A percentile compares a stretch with the other conserved stretches of the same genome.
Evolutionary conservation across 805 yeast species (phyloP).

Genomic region (Candida orba): DNA sequence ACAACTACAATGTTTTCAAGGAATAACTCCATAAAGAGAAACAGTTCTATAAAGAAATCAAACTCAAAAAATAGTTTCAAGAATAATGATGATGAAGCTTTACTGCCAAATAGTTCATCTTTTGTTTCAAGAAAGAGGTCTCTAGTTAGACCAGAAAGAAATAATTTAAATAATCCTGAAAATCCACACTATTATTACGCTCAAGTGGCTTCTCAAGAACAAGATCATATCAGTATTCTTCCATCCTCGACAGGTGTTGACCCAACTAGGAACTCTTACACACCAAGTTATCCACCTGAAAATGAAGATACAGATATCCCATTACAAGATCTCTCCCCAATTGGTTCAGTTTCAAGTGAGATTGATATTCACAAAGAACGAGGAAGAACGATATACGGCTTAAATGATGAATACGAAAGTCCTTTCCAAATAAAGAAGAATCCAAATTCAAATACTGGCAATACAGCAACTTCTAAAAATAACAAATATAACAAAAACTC

Average conservation of each 20-base stretch:
- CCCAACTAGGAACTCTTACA: slow-evolving; percentile 30
- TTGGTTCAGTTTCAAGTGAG: slow-evolving; percentile 1
- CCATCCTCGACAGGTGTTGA: slow-evolving; percentile 72
- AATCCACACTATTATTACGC: slow-evolving; percentile 77
- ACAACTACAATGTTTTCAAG: slow-evolving; percentile 19
- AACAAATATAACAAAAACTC: not conserved
- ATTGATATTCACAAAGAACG: slow-evolving; percentile 10
- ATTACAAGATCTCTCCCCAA: slow-evolving; percentile 15
- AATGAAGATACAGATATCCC: slow-evolving; percentile 16
- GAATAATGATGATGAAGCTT: slow-evolving; percentile 28
- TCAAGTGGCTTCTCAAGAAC: slow-evolving; percentile 62
- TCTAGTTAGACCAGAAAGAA: slow-evolving; percentile 80
- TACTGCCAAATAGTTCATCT: slow-evolving; percentile 17
- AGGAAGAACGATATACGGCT: slow-evolving; percentile 50
- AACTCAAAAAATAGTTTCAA: not conserved
- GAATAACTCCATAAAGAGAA: slow-evolving; percentile 19
- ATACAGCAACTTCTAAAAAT: not conserved
- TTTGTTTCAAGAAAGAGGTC: slow-evolving; percentile 47
- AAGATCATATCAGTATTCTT: slow-evolving; percentile 52
- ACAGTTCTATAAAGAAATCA: slow-evolving; percentile 14
- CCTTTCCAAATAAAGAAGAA: slow-evolving; percentile 8
- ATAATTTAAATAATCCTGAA: slow-evolving; percentile 49
- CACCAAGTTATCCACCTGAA: slow-evolving; percentile 11
- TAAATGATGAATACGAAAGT: slow-evolving; percentile 48
- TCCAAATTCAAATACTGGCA: not conserved